A percentile compares a stretch with the other conserved stretches of the same genome.
Evolutionary conservation across 768 basidiomycete species (phyloP).

Genomic region (Podaxis mareebaensis): DNA sequence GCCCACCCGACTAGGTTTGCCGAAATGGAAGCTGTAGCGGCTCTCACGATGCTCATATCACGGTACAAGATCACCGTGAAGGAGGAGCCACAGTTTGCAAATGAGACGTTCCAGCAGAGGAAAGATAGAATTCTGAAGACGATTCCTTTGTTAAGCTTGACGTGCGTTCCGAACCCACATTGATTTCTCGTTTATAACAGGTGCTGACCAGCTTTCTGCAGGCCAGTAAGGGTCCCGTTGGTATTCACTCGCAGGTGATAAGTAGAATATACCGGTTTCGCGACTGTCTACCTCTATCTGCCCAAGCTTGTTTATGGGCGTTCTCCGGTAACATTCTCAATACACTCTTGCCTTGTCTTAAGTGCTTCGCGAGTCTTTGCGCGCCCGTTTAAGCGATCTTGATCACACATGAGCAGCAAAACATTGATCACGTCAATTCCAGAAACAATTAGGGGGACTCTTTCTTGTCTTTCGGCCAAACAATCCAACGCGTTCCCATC

Average conservation of each 20-base stretch:
- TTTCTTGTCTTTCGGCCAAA: no score
- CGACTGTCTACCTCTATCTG: background rate
- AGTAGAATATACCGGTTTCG: background rate
- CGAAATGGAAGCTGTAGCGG: conserved; percentile 48
- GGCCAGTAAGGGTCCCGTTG: background rate
- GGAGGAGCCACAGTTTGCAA: conserved; percentile 47
- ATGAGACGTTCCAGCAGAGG: conserved; percentile 43
- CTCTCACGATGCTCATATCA: conserved; percentile 46
- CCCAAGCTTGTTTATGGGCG: background rate
- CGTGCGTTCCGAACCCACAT: conserved; percentile 22
- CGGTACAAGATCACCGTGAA: conserved; percentile 46
- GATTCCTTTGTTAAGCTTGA: conserved; percentile 30
- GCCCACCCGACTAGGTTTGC: conserved; percentile 32
- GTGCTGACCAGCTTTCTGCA: background rate
- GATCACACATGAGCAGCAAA: no score
- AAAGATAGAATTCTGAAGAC: conserved; percentile 38
- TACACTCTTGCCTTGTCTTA: no score
- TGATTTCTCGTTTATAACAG: background rate
- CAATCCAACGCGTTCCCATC: no score
- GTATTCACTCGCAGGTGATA: conserved; percentile 1
- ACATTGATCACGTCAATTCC: no score
- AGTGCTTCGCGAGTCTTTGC: no score
- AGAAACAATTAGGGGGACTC: no score
- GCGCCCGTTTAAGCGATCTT: no score
- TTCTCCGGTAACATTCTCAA: no score